A percentile compares a stretch with the other conserved stretches of the same genome.
phyloP scores from a whole-genome alignment of 2,329 filamentous ascomycete species.

The Chaetomium olivaceum region DNA sequence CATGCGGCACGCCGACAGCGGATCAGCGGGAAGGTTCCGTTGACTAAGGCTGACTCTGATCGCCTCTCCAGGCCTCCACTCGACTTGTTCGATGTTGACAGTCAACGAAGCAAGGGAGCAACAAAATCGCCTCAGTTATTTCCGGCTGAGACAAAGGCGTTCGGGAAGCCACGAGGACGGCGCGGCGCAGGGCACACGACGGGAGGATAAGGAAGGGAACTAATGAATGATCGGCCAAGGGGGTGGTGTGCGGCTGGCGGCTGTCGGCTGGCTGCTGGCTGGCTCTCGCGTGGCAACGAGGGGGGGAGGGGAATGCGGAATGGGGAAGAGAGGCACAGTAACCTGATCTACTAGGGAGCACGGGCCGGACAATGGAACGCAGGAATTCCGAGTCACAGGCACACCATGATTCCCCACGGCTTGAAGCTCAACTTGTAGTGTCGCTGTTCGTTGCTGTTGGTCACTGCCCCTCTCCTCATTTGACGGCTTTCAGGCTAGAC shows the following conservation, averaged over 20 bases:
- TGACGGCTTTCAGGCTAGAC: conserved; percentile 11
- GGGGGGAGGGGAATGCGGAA: not conserved
- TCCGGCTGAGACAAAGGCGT: conserved; percentile 12
- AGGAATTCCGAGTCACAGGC: too few species aligned
- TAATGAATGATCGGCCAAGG: conserved; percentile 1
- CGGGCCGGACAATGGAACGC: not conserved
- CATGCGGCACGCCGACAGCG: not conserved
- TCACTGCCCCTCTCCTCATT: conserved; percentile 6
- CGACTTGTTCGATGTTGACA: not conserved
- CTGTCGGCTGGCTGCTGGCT: too few species aligned
- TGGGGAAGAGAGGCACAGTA: not conserved
- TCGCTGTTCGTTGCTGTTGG: not conserved
- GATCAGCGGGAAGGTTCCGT: not conserved
- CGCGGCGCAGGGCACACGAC: conserved; percentile 10
- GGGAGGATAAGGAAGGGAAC: not conserved
- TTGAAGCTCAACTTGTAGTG: conserved; percentile 5
- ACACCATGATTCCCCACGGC: not conserved
- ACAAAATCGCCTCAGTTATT: not conserved
- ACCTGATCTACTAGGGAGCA: not conserved
- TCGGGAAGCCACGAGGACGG: conserved; percentile 15
- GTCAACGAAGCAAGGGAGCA: not conserved
- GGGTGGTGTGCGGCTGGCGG: too few species aligned
- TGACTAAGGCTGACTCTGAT: not conserved
- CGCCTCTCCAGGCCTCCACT: not conserved
- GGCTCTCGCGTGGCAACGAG: not conserved